These are phyloP conservation scores for Macrolepiota albuminosa DNA, from an alignment of 768 basidiomycete genomes.

Conservation along the genomic window DNA sequence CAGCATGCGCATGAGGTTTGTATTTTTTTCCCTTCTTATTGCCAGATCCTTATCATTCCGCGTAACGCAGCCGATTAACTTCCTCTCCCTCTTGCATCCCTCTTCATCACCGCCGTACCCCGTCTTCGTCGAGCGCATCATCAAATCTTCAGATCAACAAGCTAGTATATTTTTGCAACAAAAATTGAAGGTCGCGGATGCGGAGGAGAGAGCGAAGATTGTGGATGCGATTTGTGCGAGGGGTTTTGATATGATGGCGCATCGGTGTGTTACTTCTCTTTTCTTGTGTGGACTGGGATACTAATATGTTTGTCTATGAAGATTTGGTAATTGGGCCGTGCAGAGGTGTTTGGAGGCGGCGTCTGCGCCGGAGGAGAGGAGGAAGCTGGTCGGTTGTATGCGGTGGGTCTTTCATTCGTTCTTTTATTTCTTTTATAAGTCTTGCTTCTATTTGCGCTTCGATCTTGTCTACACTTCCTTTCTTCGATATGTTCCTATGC, in stretches of 20 bases:
- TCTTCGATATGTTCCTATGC: no score
- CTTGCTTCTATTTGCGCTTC: not conserved
- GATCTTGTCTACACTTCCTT: no score
- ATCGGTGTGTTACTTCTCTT: slow-evolving; percentile 43
- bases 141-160: slow-evolving; percentile 87
- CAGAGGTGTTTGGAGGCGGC: slow-evolving; percentile 84
- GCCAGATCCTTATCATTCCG: slow-evolving; percentile 17
- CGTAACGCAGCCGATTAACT: slow-evolving; percentile 73
- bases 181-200: slow-evolving; percentile 82
- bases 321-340: slow-evolving; percentile 93
- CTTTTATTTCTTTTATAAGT: not conserved
- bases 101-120: slow-evolving; percentile 82
- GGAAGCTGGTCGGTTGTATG: slow-evolving; percentile 86
- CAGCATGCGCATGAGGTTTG: slow-evolving; percentile 48
- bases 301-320: slow-evolving; percentile 21
- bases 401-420: slow-evolving; percentile 38
- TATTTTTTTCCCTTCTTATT: slow-evolving; percentile 11
- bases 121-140: slow-evolving; percentile 78
- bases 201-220: slow-evolving; percentile 73
- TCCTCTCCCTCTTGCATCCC: slow-evolving; percentile 79
- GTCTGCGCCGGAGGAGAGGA: slow-evolving; percentile 64
- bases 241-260: slow-evolving; percentile 92
- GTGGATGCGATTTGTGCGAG: slow-evolving; percentile 82
- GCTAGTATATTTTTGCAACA: slow-evolving; percentile 89
- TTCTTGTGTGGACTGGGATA: not conserved